Evolutionary conservation across 129 eudicot genomes (phyloP).

Genomic region (Scalesia atractyloides): DNA sequence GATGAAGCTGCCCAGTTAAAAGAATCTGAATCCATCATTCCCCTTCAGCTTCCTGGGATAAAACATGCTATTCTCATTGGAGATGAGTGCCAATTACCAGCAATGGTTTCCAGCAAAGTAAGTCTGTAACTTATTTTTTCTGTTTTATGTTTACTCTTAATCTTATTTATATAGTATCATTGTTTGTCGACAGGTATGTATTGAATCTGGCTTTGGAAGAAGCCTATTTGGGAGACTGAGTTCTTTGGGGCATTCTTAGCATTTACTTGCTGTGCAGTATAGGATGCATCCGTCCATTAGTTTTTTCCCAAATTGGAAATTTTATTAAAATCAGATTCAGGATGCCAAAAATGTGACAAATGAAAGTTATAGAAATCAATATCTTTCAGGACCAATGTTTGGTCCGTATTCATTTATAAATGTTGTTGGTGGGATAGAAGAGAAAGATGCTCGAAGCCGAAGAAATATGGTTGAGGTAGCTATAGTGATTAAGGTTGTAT

Average conservation of each 20-base stretch:
- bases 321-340: too few species aligned
- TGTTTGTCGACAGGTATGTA: conserved; percentile 28
- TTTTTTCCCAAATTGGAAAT: conserved; percentile 31
- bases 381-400: too few species aligned
- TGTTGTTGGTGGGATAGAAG: too few species aligned
- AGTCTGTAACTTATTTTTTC: conserved; percentile 7
- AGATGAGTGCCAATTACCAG: conserved; percentile 54
- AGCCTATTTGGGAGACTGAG: conserved; percentile 51
- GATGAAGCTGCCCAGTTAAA: conserved; percentile 58
- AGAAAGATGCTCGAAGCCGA: too few species aligned
- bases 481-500: too few species aligned
- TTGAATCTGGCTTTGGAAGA: conserved; percentile 45
- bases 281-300: conserved; percentile 57
- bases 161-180: neutral
- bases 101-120: conserved; percentile 47
- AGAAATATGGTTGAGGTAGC: too few species aligned
- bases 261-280: conserved; percentile 41
- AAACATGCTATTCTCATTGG: conserved; percentile 48
- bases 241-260: conserved; percentile 44
- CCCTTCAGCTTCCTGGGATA: conserved; percentile 44
- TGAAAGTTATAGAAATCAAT: too few species aligned
- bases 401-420: too few species aligned
- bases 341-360: too few species aligned
- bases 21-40: conserved; percentile 48
- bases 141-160: neutral